These are phyloP conservation scores for Kodamaea ohmeri DNA, from an alignment of 1,139 yeast genomes.

Conservation along the genomic window DNA sequence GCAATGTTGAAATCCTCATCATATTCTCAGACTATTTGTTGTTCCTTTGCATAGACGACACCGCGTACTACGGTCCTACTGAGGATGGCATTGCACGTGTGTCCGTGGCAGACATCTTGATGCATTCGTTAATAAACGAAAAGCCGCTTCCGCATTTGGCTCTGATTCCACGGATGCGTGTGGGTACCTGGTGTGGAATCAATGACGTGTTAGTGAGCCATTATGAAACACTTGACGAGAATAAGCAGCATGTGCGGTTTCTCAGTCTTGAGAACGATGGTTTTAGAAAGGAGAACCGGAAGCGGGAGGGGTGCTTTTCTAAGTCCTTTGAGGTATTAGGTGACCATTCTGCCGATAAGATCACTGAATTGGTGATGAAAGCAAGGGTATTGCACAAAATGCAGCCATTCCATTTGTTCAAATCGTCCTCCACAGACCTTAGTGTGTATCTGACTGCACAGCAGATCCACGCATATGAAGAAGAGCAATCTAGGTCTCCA, in stretches of 20 bases:
- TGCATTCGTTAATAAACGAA: conserved; percentile 88
- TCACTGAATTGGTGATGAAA: conserved; percentile 68
- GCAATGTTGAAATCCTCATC: conserved; percentile 49
- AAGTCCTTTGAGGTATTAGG: conserved; percentile 27
- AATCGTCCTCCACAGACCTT: conserved; percentile 37
- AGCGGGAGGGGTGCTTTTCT: conserved; percentile 9
- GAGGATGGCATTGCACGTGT: conserved; percentile 41
- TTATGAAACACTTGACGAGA: conserved; percentile 3
- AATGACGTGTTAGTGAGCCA: conserved; percentile 41
- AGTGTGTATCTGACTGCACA: conserved; percentile 78
- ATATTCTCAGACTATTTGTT: conserved; percentile 78
- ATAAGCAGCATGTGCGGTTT: conserved; percentile 22
- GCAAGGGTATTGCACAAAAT: conserved; percentile 76
- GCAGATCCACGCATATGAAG: conserved; percentile 54
- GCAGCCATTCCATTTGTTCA: conserved; percentile 84
- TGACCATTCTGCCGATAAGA: conserved; percentile 27
- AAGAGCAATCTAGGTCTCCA: conserved; percentile 60
- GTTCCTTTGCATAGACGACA: conserved; percentile 53
- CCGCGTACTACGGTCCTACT: conserved; percentile 28
- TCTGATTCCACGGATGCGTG: conserved; percentile 65
- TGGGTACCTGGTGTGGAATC: conserved; percentile 67
- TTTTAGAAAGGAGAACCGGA: conserved; percentile 19
- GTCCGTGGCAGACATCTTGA: conserved; percentile 71
- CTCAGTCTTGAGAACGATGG: conserved; percentile 23
- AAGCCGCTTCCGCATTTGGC: conserved; percentile 59